Evolutionary conservation across 257 asterid genomes (phyloP).

Genomic region (Henckelia pumila): DNA sequence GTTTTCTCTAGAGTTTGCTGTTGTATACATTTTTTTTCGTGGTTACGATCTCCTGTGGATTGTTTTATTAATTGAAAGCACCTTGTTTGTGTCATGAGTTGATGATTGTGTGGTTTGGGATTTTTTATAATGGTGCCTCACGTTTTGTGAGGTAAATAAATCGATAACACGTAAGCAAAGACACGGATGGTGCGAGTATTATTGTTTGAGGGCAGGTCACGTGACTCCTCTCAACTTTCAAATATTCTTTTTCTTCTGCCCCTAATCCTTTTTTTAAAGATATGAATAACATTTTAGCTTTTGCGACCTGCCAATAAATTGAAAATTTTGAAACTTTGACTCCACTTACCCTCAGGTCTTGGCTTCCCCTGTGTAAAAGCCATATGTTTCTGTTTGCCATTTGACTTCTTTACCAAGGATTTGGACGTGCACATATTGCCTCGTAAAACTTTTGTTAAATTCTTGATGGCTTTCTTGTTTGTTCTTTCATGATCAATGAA

Average conservation of each 20-base stretch:
- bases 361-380: not conserved
- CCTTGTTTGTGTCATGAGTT: not conserved
- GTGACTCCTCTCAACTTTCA: not conserved
- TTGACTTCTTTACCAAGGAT: not conserved
- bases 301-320: not conserved
- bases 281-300: not conserved
- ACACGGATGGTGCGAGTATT: not conserved
- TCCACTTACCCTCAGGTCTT: not conserved
- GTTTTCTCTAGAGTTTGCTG: not conserved
- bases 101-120: not conserved
- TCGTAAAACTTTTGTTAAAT: not conserved
- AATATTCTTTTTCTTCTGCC: too few species aligned
- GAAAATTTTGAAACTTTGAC: not conserved
- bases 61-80: not conserved
- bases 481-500: constrained; percentile 12
- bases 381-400: not conserved
- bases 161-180: not conserved
- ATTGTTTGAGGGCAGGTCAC: not conserved
- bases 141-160: not conserved
- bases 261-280: too few species aligned
- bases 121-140: not conserved
- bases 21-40: not conserved
- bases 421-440: not conserved
- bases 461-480: not conserved
- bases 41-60: not conserved